A percentile compares a stretch with the other conserved stretches of the same genome.
Evolutionary conservation across 73 alveolate species (phyloP).

Genomic region (Paramecium primaurelia): DNA sequence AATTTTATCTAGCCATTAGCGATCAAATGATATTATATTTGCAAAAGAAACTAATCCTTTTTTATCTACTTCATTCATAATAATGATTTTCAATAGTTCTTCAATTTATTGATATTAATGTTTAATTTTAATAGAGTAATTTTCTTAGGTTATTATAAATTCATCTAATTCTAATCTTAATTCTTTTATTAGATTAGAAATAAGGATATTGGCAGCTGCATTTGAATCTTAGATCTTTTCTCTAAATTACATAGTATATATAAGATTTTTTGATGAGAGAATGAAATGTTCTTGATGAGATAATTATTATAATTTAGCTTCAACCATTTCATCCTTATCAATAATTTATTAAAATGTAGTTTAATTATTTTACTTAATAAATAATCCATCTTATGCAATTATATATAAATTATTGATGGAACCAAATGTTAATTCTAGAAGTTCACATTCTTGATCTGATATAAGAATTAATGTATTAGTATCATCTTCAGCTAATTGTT

Average conservation of each 20-base stretch:
- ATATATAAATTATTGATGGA: not conserved
- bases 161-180: not conserved
- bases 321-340: not conserved
- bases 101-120: not conserved
- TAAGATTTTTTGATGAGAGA: not conserved
- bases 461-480: not conserved
- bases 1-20: not conserved
- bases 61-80: not conserved
- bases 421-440: not conserved
- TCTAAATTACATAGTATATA: not conserved
- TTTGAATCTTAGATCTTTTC: not conserved
- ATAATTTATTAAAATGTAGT: not conserved
- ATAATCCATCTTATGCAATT: slow-evolving; percentile 12
- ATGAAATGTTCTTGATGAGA: not conserved
- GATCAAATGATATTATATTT: not conserved
- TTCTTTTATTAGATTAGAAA: not conserved
- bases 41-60: slow-evolving; percentile 26
- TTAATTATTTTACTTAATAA: not conserved
- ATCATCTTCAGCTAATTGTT: not conserved
- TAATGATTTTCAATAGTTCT: not conserved
- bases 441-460: not conserved
- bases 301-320: not conserved
- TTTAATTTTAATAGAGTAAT: not conserved
- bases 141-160: not conserved
- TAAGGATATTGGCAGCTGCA: not conserved